A percentile compares a stretch with the other conserved stretches of the same genome.
Evolutionary conservation across 2,329 filamentous ascomycete genomes (phyloP).

Genomic region (Sporothrix humicola): DNA sequence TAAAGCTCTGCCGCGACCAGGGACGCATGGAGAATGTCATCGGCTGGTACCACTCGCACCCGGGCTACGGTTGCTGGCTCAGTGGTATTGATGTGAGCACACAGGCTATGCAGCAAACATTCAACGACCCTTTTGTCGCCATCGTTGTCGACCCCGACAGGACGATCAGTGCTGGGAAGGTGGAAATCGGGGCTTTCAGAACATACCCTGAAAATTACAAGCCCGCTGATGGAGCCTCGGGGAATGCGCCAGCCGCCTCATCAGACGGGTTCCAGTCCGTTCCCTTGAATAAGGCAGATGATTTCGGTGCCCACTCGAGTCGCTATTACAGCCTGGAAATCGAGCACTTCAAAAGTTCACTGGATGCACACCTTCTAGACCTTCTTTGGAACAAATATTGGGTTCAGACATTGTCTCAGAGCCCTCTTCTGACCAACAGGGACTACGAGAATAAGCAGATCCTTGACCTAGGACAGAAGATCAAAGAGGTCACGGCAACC

Average conservation of each 20-base stretch:
- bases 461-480: conserved; percentile 82
- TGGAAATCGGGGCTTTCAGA: conserved; percentile 96
- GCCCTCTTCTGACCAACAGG: conserved; percentile 86
- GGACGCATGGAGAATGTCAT: conserved; percentile 87
- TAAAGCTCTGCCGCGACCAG: conserved; percentile 75
- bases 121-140: conserved; percentile 88
- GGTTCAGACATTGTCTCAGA: conserved; percentile 94
- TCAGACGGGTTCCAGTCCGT: conserved; percentile 74
- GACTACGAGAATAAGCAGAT: conserved; percentile 95
- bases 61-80: conserved; percentile 97
- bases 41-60: conserved; percentile 98
- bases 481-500: conserved; percentile 64
- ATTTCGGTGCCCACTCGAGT: conserved; percentile 91
- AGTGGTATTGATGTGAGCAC: conserved; percentile 94
- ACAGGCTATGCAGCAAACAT: conserved; percentile 82
- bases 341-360: conserved; percentile 90
- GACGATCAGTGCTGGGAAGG: conserved; percentile 91
- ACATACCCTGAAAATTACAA: conserved; percentile 82
- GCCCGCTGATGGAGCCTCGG: conserved; percentile 43
- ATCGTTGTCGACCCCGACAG: conserved; percentile 96
- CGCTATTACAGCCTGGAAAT: conserved; percentile 92
- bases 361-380: conserved; percentile 85
- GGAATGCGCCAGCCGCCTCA: conserved; percentile 46
- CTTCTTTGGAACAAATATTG: conserved; percentile 99
- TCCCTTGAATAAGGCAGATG: conserved; percentile 89